Base-by-base conservation (phyloP, 2,329 filamentous ascomycete species). In the Pyrenochaeta sp. region DNA sequence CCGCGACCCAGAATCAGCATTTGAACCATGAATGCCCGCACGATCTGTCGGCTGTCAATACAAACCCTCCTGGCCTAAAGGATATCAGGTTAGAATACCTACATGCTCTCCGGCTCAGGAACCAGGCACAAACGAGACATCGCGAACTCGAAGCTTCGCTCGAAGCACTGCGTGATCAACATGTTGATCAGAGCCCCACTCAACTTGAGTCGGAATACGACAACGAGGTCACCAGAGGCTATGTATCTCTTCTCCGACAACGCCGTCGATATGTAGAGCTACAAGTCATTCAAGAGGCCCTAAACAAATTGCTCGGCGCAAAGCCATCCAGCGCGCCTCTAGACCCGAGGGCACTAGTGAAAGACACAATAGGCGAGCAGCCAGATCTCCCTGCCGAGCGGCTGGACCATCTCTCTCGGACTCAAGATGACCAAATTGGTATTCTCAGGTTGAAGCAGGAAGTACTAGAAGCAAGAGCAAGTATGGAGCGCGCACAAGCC, bases 201-300 rank as follows among this genome's bases (percentile, higher is more conserved):
- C 72, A 79, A 44, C 66, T 72, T 39, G 60, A 77, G 24, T 59
- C 71, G 6, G 64, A 73, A 4, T 63, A 75, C 37, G 72, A 73
- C 44, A 68, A 72, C 53, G 73, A 69, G 42, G 60, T 58, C 19
- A 62, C 68, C 24, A 60, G 59, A 52, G 56, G 75, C 39, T 84
- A 84, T 62, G 72, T 83, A 13, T 58, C 71, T 22, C 73, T 84
- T 19, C 74, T 84, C 24, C 80, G 77, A 39, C 79, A 82, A 57
- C 80, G 80, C 36, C 77, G 78, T 15, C 77, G 76, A n/a, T 75
- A 79, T 61, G 73, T 76, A 47, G 82, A 82, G 57, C 70, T 84
- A 2, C 77, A 81, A 49, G 74, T 83, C 19, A 80, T 84, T 32
- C 78, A 82, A 49, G 75, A 79, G 25, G 78, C 81, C 45, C 63